phyloP scores from a whole-genome alignment of 139 green algal genomes.

The Penium margaritaceum region DNA sequence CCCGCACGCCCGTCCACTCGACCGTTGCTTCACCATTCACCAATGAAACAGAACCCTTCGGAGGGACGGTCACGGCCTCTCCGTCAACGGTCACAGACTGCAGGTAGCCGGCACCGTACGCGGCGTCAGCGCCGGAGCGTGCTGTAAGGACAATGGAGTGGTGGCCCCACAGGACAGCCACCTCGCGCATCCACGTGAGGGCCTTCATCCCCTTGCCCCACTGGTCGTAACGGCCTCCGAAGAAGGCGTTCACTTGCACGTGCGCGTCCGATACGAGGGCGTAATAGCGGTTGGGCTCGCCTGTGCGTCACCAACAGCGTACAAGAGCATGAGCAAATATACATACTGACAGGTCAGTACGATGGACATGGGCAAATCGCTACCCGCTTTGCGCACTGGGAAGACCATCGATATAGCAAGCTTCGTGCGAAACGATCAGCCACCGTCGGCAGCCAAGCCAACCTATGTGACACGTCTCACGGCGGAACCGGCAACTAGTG shows the following conservation, averaged over 20 bases:
- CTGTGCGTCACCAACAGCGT: no score
- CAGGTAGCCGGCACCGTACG: constrained; percentile 19
- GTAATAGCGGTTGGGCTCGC: constrained; percentile 1
- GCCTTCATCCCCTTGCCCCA: constrained; percentile 13
- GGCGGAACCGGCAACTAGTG: no score
- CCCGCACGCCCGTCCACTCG: neutral
- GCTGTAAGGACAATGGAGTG: constrained; percentile 3
- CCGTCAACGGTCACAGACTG: neutral
- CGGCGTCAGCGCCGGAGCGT: neutral
- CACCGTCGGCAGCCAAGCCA: no score
- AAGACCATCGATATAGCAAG: no score
- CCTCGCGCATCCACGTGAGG: constrained; percentile 18
- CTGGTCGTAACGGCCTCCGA: constrained; percentile 6
- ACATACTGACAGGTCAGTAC: no score
- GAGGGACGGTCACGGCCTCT: neutral
- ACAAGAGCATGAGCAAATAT: no score
- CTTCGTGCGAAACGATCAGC: no score
- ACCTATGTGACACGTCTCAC: no score
- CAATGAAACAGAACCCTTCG: no score
- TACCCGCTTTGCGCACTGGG: no score
- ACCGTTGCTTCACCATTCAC: neutral
- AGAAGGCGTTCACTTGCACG: constrained; percentile 11
- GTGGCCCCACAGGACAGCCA: constrained; percentile 10
- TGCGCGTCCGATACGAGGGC: constrained; percentile 8
- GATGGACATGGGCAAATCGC: no score